These are phyloP conservation scores for Chamaecrista fasciculata DNA, from an alignment of 306 rosid genomes.

Conservation along the genomic window DNA sequence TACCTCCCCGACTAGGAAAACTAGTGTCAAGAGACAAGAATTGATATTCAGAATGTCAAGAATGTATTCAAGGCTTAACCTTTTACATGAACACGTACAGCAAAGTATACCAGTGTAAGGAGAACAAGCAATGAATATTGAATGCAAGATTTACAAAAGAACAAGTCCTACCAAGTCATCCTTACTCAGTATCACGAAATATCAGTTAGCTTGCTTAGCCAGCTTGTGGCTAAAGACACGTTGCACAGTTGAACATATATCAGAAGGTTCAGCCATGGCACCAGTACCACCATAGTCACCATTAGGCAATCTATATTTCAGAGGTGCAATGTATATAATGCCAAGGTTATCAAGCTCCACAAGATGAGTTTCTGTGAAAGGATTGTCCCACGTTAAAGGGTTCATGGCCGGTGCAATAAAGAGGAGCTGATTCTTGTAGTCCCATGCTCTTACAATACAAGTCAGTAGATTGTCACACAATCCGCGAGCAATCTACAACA, in stretches of 20 bases:
- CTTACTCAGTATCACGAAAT: conserved; percentile 29
- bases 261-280: conserved; percentile 94
- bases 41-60: too few relatives aligned
- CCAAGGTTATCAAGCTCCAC: conserved; percentile 67
- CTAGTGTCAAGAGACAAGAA: conserved; percentile 55
- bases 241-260: conserved; percentile 79
- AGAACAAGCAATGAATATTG: too few relatives aligned
- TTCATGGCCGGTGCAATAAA: conserved; percentile 91
- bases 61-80: too few relatives aligned
- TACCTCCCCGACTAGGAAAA: conserved; percentile 61
- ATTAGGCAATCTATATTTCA: conserved; percentile 59
- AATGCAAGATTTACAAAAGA: conserved; percentile 20
- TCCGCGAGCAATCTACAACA: conserved; percentile 71
- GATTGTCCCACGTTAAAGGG: conserved; percentile 65
- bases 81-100: too few relatives aligned
- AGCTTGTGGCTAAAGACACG: conserved; percentile 61
- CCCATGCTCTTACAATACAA: conserved; percentile 82
- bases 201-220: conserved; percentile 48
- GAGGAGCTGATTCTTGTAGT: conserved; percentile 66
- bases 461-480: conserved; percentile 79
- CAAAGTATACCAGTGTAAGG: too few relatives aligned
- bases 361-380: conserved; percentile 66
- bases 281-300: conserved; percentile 94
- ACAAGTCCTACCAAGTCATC: conserved; percentile 13
- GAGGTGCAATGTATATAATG: conserved; percentile 64